phyloP scores from a whole-genome alignment of 345 rosid genomes.

The Passiflora organensis region DNA sequence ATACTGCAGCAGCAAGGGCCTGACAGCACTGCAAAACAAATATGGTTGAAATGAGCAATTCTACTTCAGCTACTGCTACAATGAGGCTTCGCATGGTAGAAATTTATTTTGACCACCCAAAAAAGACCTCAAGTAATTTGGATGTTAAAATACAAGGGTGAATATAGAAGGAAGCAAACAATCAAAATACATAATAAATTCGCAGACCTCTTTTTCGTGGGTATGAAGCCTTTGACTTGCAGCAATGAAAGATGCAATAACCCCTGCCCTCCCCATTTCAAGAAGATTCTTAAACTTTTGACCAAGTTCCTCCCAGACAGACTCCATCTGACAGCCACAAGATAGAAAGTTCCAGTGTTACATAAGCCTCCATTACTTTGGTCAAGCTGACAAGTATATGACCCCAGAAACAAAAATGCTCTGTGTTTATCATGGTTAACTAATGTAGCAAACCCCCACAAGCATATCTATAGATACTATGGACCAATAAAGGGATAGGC shows the following conservation, averaged over 20 bases:
- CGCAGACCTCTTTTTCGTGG: slow-evolving; percentile 56
- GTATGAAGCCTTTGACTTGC: slow-evolving; percentile 65
- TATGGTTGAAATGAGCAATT: slow-evolving; percentile 6
- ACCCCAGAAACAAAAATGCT: neutral
- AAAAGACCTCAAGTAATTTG: neutral
- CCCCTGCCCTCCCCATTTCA: slow-evolving; percentile 81
- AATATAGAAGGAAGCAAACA: slow-evolving; percentile 5
- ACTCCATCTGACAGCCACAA: slow-evolving; percentile 53
- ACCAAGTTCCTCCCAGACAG: slow-evolving; percentile 79
- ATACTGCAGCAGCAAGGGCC: slow-evolving; percentile 67
- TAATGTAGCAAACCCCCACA: neutral
- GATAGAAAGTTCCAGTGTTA: slow-evolving; percentile 3
- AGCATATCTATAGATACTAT: neutral
- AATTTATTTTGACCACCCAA: neutral
- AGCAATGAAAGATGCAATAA: slow-evolving; percentile 74
- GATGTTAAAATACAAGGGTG: neutral
- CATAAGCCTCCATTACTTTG: too few relatives aligned
- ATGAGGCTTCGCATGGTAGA: too few relatives aligned
- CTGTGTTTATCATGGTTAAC: neutral
- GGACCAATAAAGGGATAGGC: neutral
- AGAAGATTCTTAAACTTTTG: slow-evolving; percentile 69
- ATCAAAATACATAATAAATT: neutral
- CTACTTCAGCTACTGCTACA: neutral
- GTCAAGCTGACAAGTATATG: neutral
- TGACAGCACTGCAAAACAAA: slow-evolving; percentile 63